A percentile compares a stretch with the other conserved stretches of the same genome.
Evolutionary conservation across 768 basidiomycete species (phyloP).

Genomic region (Lactarius vividus): DNA sequence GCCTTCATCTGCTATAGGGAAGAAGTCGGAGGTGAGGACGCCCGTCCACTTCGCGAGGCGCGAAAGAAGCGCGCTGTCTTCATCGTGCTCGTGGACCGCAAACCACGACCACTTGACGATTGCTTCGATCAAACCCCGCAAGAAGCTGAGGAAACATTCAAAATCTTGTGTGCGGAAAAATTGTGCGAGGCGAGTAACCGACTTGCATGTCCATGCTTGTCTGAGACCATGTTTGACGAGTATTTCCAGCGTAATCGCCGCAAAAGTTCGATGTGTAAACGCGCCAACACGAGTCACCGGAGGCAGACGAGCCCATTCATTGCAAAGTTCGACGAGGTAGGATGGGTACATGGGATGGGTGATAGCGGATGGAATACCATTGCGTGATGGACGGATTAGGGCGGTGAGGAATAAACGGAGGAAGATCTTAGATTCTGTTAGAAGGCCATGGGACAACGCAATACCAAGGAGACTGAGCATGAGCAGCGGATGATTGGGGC

Average conservation of each 20-base stretch:
- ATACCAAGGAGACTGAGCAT: slow-evolving; percentile 49
- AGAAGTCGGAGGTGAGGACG: slow-evolving; percentile 28
- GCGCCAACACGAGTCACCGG: neutral
- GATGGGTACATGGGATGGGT: slow-evolving; percentile 21
- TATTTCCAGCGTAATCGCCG: slow-evolving; percentile 34
- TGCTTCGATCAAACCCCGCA: slow-evolving; percentile 32
- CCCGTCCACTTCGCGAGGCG: slow-evolving; percentile 33
- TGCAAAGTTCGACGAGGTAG: slow-evolving; percentile 21
- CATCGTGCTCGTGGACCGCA: slow-evolving; percentile 5
- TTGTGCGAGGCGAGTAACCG: slow-evolving; percentile 39
- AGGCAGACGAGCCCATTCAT: slow-evolving; percentile 15
- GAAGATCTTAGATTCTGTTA: slow-evolving; percentile 43
- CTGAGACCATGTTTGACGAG: slow-evolving; percentile 30
- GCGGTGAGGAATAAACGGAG: slow-evolving; percentile 43
- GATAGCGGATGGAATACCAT: slow-evolving; percentile 14
- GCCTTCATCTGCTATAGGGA: slow-evolving; percentile 6
- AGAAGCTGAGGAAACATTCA: slow-evolving; percentile 35
- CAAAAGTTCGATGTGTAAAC: slow-evolving; percentile 34
- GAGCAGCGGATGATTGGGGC: slow-evolving; percentile 48
- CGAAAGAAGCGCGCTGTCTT: slow-evolving; percentile 6
- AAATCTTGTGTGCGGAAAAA: slow-evolving; percentile 35
- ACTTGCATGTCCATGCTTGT: slow-evolving; percentile 44
- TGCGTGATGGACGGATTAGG: slow-evolving; percentile 36
- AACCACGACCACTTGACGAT: neutral
- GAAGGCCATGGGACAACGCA: slow-evolving; percentile 44